Percentiles rank a stretch among this genome's conserved stretches.
Conservation (phyloP, 495 filamentous ascomycete genomes). For the Penicillium cosmopolitanum region DNA sequence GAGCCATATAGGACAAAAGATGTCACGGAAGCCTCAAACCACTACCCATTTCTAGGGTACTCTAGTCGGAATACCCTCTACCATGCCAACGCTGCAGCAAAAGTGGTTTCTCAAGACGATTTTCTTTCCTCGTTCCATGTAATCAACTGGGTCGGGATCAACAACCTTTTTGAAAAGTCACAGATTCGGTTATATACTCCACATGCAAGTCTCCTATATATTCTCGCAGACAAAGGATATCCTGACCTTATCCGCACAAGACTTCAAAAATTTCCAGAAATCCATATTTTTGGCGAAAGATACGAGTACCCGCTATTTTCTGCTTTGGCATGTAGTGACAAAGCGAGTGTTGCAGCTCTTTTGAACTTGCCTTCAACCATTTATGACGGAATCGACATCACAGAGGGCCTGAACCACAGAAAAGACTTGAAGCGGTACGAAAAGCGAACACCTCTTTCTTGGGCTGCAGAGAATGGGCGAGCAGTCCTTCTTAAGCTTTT, state of each 20-base stretch:
- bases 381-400: conserved; percentile 17
- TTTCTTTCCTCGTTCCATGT: no score
- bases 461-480: conserved; percentile 20
- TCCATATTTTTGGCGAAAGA: conserved; percentile 36
- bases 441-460: conserved; percentile 26
- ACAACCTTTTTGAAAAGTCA: no score
- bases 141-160: no score
- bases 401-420: conserved; percentile 12
- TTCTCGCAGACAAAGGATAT: conserved; percentile 48
- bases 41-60: no score
- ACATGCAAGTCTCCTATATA: conserved; percentile 46
- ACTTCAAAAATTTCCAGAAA: conserved; percentile 21
- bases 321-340: conserved; percentile 34
- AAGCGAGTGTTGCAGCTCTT: conserved; percentile 32
- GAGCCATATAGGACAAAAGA: no score
- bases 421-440: conserved; percentile 7
- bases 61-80: no score
- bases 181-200: not conserved
- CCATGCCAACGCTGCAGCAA: no score
- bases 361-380: conserved; percentile 20
- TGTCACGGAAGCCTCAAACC: no score
- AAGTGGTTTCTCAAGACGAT: no score
- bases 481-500: not conserved
- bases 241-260: conserved; percentile 41
- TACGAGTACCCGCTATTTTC: conserved; percentile 50